Conservation (phyloP, 2,329 filamentous ascomycete species). For the Venturiaceae sp. region DNA sequence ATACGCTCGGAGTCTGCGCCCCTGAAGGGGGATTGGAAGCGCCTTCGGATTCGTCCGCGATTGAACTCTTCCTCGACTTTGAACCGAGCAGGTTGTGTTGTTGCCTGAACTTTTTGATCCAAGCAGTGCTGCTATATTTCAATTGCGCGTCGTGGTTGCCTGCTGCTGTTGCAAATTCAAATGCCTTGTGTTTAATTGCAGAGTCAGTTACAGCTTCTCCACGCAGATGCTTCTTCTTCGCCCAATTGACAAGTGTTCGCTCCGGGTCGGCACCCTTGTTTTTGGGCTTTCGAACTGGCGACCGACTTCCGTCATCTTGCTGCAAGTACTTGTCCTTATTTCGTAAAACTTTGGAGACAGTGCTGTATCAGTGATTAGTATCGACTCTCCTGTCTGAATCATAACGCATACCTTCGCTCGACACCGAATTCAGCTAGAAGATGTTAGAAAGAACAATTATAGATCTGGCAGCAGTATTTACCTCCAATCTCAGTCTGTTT, state of each 20-base stretch:
- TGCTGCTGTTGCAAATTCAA: constrained; percentile 67
- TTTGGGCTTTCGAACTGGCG: constrained; percentile 73
- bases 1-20: constrained; percentile 53
- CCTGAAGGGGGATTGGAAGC: constrained; percentile 29
- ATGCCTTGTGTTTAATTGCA: constrained; percentile 77
- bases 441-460: constrained; percentile 5
- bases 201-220: constrained; percentile 66
- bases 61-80: constrained; percentile 44
- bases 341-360: constrained; percentile 93
- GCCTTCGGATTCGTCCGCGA: constrained; percentile 25
- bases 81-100: constrained; percentile 57
- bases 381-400: neutral
- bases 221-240: constrained; percentile 67
- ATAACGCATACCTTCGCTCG: constrained; percentile 71
- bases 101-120: constrained; percentile 93
- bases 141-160: constrained; percentile 62
- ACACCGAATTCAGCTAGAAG: constrained; percentile 75
- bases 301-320: constrained; percentile 66
- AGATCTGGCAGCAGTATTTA: constrained; percentile 30
- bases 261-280: constrained; percentile 87
- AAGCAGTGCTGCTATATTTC: constrained; percentile 62
- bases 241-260: constrained; percentile 79
- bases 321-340: constrained; percentile 92
- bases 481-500: constrained; percentile 96
- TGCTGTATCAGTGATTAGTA: constrained; percentile 46